These are phyloP conservation scores for Lithospermum erythrorhizon DNA, from an alignment of 257 asterid species.

Conservation along the genomic window DNA sequence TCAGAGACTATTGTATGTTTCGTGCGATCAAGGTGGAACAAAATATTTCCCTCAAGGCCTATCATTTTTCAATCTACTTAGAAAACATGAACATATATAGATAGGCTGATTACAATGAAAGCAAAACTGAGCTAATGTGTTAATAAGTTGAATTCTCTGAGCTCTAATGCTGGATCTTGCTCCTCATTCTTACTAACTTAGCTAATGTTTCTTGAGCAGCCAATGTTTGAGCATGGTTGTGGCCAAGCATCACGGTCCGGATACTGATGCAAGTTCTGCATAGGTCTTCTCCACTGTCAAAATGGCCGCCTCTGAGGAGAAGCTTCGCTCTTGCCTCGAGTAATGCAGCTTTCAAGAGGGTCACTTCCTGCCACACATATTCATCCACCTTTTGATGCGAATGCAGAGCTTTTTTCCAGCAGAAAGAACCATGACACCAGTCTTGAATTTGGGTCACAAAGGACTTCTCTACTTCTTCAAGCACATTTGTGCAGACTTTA, in stretches of 20 bases:
- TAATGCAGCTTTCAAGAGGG: slow-evolving; percentile 40
- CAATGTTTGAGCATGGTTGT: slow-evolving; percentile 61
- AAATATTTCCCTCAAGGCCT: too few species aligned
- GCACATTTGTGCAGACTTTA: slow-evolving; percentile 73
- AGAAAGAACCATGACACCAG: slow-evolving; percentile 69
- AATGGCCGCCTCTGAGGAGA: slow-evolving; percentile 68
- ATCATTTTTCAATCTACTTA: too few species aligned
- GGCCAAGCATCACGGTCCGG: slow-evolving; percentile 83
- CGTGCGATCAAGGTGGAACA: too few species aligned
- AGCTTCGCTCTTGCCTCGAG: slow-evolving; percentile 62
- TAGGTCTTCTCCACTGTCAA: slow-evolving; percentile 68
- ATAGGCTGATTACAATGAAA: too few species aligned
- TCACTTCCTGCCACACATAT: slow-evolving; percentile 79
- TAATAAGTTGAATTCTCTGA: too few species aligned
- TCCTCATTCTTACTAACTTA: slow-evolving; percentile 73
- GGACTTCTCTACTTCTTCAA: slow-evolving; percentile 80
- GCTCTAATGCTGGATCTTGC: slow-evolving; percentile 40
- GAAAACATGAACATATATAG: too few species aligned
- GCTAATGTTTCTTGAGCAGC: slow-evolving; percentile 90
- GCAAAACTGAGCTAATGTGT: too few species aligned
- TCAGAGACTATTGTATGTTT: too few species aligned
- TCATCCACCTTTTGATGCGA: slow-evolving; percentile 61
- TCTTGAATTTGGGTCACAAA: slow-evolving; percentile 69
- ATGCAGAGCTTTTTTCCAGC: slow-evolving; percentile 68
- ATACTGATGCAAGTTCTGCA: slow-evolving; percentile 76